These are phyloP conservation scores for Metschnikowia amazonensis DNA, from an alignment of 805 yeast species.

Conservation along the genomic window DNA sequence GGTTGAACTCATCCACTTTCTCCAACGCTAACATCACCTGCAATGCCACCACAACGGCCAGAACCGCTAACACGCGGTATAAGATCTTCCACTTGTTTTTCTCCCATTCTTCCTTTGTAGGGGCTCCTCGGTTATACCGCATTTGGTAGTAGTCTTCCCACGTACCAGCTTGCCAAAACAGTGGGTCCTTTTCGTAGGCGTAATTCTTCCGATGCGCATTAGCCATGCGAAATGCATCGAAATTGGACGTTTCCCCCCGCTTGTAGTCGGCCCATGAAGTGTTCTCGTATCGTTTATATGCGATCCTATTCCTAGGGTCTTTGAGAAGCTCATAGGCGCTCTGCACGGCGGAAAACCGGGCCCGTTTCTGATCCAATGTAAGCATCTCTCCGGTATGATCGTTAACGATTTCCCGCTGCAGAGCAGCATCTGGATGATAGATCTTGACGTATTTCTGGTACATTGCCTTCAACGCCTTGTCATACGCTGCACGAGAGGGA, in stretches of 20 bases:
- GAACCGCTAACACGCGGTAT: conserved; percentile 36
- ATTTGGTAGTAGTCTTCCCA: conserved; percentile 60
- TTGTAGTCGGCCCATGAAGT: conserved; percentile 29
- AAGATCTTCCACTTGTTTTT: conserved; percentile 43
- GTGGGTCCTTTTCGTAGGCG: conserved; percentile 33
- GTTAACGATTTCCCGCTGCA: conserved; percentile 22
- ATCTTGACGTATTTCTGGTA: conserved; percentile 52
- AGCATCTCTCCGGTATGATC: conserved; percentile 28
- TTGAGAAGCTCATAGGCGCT: conserved; percentile 40
- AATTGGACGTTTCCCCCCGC: conserved; percentile 22
- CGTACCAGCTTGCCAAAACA: conserved; percentile 58
- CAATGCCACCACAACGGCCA: conserved; percentile 36
- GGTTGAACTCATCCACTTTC: conserved; percentile 30
- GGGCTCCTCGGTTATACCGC: conserved; percentile 35
- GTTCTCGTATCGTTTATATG: conserved; percentile 25
- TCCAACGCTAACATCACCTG: conserved; percentile 40
- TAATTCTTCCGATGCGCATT: conserved; percentile 35
- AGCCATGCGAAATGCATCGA: conserved; percentile 36
- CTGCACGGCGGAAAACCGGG: conserved; percentile 31
- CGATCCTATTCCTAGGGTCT: conserved; percentile 49
- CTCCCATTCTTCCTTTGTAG: conserved; percentile 39
- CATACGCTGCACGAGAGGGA: conserved; percentile 44
- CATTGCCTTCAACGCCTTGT: conserved; percentile 37
- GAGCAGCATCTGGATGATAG: conserved; percentile 74
- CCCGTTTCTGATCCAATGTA: conserved; percentile 29